These are phyloP conservation scores for Primulina eburnea DNA, from an alignment of 257 asterid genomes.

Conservation along the genomic window DNA sequence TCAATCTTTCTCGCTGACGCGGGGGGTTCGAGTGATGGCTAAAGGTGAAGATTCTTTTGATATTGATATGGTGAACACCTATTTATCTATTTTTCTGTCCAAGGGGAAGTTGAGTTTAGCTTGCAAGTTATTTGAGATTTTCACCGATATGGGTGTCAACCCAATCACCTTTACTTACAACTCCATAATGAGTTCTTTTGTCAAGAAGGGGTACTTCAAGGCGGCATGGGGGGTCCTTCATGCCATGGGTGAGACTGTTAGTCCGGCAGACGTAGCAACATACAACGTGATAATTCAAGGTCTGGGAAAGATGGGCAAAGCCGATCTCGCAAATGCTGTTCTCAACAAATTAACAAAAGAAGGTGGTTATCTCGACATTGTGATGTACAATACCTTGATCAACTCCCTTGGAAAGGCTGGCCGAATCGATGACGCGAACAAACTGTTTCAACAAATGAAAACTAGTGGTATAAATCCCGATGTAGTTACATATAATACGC, in stretches of 20 bases:
- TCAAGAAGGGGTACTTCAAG: constrained; percentile 84
- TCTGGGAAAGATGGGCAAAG: constrained; percentile 85
- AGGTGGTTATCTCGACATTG: constrained; percentile 90
- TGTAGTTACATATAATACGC: constrained; percentile 82
- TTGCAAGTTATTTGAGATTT: constrained; percentile 83
- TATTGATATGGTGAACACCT: constrained; percentile 83
- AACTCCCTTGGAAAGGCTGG: constrained; percentile 87
- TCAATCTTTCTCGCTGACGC: constrained; percentile 37
- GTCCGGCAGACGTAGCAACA: constrained; percentile 79
- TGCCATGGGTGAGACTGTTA: constrained; percentile 62
- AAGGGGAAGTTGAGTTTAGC: constrained; percentile 91
- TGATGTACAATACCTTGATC: constrained; percentile 91
- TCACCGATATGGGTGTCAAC: constrained; percentile 59
- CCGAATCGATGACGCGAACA: constrained; percentile 59
- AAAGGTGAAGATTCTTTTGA: constrained; percentile 78
- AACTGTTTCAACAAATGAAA: constrained; percentile 72
- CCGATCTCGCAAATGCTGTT: constrained; percentile 78
- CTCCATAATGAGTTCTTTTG: constrained; percentile 83
- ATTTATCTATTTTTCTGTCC: constrained; percentile 73
- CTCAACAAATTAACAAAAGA: constrained; percentile 65
- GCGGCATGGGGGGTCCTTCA: constrained; percentile 82
- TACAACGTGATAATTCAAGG: constrained; percentile 83
- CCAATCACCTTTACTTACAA: constrained; percentile 81
- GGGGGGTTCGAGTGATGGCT: constrained; percentile 58
- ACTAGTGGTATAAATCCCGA: constrained; percentile 81